phyloP scores from a whole-genome alignment of 371 early-diverging fungal species.

The Dichotomocladium elegans region DNA sequence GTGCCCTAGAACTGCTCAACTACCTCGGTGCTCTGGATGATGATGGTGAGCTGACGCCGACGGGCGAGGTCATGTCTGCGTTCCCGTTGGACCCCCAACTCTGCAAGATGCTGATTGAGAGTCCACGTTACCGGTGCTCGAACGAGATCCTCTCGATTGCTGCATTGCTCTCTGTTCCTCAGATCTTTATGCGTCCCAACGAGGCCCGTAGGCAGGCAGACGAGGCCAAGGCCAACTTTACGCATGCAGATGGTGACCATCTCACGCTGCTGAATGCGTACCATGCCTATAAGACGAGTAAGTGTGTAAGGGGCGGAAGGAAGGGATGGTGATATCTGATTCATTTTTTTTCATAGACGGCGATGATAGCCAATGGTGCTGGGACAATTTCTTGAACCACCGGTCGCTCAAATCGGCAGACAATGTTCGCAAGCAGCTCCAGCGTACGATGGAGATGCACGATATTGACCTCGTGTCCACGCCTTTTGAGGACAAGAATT shows the following conservation, averaged over 20 bases:
- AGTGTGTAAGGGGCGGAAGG: not conserved
- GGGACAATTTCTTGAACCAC: constrained; percentile 83
- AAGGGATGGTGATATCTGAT: not conserved
- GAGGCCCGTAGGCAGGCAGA: constrained; percentile 86
- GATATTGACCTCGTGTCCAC: constrained; percentile 70
- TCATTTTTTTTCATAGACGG: constrained; percentile 14
- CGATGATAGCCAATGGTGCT: constrained; percentile 87
- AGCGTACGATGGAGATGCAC: constrained; percentile 75
- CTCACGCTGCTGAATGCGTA: constrained; percentile 92
- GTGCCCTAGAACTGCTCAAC: constrained; percentile 86
- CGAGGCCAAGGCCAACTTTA: constrained; percentile 87
- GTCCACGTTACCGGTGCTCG: constrained; percentile 82
- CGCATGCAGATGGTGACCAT: constrained; percentile 88
- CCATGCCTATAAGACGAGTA: constrained; percentile 77
- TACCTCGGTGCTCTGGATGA: constrained; percentile 86
- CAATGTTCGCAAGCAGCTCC: constrained; percentile 86
- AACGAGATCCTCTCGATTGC: constrained; percentile 92
- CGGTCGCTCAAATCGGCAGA: constrained; percentile 89
- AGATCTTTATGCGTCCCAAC: constrained; percentile 86
- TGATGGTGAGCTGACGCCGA: constrained; percentile 77
- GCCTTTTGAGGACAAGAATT: constrained; percentile 64
- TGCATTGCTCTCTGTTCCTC: constrained; percentile 87
- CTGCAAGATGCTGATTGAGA: constrained; percentile 77
- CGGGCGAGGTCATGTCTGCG: constrained; percentile 80
- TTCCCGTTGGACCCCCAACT: constrained; percentile 92